Percentiles rank a stretch among this genome's conserved stretches.
phyloP scores from a whole-genome alignment of 2,329 filamentous ascomycete species.

The Thyridium curvatum region DNA sequence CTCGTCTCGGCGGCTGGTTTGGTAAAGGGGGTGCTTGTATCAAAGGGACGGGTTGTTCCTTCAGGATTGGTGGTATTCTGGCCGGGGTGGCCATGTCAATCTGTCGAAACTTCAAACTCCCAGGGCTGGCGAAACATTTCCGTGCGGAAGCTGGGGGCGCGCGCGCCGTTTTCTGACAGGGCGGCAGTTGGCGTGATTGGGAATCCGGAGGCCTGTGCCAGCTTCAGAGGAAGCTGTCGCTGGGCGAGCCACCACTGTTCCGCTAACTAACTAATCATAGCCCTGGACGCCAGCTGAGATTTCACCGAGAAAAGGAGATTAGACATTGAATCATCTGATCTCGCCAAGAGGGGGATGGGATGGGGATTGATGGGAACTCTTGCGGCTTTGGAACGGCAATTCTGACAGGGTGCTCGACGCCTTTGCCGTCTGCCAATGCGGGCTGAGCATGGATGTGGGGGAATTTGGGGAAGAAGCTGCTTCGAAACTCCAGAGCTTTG shows the following conservation, averaged over 20 bases:
- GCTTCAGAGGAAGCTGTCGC: neutral
- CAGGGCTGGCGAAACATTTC: too few relatives aligned
- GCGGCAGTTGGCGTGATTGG: too few relatives aligned
- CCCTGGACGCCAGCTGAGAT: neutral
- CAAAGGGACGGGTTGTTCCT: too few relatives aligned
- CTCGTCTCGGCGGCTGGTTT: too few relatives aligned
- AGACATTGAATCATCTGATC: neutral
- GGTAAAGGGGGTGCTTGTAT: too few relatives aligned
- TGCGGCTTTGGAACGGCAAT: neutral
- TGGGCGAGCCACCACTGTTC: neutral
- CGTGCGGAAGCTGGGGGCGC: too few relatives aligned
- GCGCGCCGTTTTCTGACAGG: too few relatives aligned
- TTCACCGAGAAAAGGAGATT: conserved; percentile 1
- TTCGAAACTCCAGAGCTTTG: neutral
- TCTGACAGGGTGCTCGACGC: neutral
- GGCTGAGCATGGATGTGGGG: neutral
- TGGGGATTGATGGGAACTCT: neutral
- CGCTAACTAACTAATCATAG: neutral
- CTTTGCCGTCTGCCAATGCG: neutral
- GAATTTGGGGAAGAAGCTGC: neutral
- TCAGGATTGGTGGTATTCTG: too few relatives aligned
- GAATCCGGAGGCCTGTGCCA: neutral
- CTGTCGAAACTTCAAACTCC: too few relatives aligned
- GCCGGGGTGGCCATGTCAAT: too few relatives aligned
- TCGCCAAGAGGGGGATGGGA: neutral